Conservation (phyloP, 2,329 filamentous ascomycete genomes). For the Chalaropsis ovoidea region DNA sequence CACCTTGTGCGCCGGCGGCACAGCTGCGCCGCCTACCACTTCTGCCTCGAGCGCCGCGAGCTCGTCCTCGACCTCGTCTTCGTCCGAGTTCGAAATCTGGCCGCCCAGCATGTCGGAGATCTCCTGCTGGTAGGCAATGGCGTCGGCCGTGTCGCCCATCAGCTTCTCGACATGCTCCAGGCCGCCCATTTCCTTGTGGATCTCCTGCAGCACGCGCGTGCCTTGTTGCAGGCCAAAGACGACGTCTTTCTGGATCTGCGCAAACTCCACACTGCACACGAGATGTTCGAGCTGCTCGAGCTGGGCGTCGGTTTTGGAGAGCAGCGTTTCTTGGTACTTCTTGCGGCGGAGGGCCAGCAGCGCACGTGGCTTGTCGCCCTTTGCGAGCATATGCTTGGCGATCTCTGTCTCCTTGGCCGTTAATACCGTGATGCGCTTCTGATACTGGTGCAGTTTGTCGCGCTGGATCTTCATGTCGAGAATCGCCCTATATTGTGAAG, state of each 20-base stretch:
- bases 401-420: conserved; percentile 81
- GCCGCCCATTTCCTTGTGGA: conserved; percentile 91
- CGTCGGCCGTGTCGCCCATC: conserved; percentile 85
- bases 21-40: conserved; percentile 25
- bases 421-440: conserved; percentile 75
- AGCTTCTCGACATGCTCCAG: conserved; percentile 89
- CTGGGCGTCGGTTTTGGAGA: conserved; percentile 83
- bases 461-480: conserved; percentile 96
- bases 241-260: conserved; percentile 92
- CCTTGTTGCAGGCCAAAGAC: conserved; percentile 87
- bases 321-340: conserved; percentile 89
- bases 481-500: conserved; percentile 58
- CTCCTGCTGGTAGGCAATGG: conserved; percentile 89
- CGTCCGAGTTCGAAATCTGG: conserved; percentile 84
- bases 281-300: conserved; percentile 88
- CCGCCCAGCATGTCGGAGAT: conserved; percentile 83
- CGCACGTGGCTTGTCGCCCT: conserved; percentile 69
- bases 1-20: neutral
- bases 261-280: conserved; percentile 85
- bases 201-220: conserved; percentile 77
- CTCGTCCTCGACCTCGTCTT: conserved; percentile 96
- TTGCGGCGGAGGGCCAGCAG: conserved; percentile 83
- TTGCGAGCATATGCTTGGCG: conserved; percentile 69
- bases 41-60: conserved; percentile 62
- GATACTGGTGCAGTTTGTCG: conserved; percentile 94